Percentiles rank a stretch among this genome's conserved stretches.
These are phyloP conservation scores for Lentinula guzmanii DNA, from an alignment of 768 basidiomycete species.

Conservation along the genomic window DNA sequence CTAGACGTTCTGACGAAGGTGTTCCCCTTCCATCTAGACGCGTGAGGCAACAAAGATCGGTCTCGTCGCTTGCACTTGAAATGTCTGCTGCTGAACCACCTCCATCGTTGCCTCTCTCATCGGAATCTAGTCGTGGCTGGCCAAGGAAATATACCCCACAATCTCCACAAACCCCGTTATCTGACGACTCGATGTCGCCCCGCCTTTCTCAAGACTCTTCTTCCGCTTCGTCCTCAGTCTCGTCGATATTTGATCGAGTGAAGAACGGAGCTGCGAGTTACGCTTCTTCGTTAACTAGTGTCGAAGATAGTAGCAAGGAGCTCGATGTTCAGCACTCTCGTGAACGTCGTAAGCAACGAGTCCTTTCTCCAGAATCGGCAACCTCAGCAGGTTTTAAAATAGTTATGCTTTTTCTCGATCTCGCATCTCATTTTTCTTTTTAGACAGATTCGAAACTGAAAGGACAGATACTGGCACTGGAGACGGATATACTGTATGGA, in stretches of 20 bases:
- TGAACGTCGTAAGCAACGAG: background rate
- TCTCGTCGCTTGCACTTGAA: constrained; percentile 8
- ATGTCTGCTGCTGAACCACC: background rate
- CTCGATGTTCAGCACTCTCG: background rate
- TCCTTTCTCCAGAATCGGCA: background rate
- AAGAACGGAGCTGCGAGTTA: constrained; percentile 21
- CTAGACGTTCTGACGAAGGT: background rate
- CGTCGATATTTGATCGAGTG: constrained; percentile 32
- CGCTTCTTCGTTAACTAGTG: constrained; percentile 35
- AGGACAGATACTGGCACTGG: constrained; percentile 16
- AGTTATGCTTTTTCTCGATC: background rate
- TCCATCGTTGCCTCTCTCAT: background rate
- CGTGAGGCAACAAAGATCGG: constrained; percentile 18
- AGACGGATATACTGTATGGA: constrained; percentile 48
- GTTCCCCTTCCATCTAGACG: constrained; percentile 9
- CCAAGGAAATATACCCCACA: constrained; percentile 7
- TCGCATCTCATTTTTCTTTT: background rate
- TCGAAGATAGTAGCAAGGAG: constrained; percentile 30
- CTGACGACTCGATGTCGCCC: constrained; percentile 2
- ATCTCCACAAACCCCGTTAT: constrained; percentile 9
- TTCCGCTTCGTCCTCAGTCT: constrained; percentile 22
- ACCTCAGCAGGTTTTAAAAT: background rate
- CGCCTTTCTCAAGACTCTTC: constrained; percentile 17
- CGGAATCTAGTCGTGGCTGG: background rate
- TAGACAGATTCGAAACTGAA: background rate